phyloP scores from a whole-genome alignment of 2,329 filamentous ascomycete genomes.

The Sporothrix curviconia region DNA sequence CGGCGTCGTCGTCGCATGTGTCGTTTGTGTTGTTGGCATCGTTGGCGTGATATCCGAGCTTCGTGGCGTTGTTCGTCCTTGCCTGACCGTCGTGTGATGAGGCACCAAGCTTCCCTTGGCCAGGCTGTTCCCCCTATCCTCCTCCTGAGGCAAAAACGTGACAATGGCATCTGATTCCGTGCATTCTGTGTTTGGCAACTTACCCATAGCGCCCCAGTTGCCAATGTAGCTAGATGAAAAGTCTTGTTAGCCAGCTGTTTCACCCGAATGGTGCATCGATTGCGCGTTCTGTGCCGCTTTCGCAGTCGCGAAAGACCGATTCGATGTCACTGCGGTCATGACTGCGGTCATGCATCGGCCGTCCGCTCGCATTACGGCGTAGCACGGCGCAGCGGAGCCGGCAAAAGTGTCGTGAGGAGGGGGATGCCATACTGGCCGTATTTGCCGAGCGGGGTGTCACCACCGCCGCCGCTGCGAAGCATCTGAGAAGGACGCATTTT shows the following conservation, averaged over 20 bases:
- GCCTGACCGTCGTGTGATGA: too few species aligned
- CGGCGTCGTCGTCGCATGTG: too few species aligned
- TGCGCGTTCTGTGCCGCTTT: neutral
- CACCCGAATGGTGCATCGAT: too few species aligned
- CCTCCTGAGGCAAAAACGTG: too few species aligned
- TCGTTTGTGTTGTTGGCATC: neutral
- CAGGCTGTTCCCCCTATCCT: too few species aligned
- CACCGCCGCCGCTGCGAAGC: conserved; percentile 36
- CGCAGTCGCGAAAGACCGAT: neutral
- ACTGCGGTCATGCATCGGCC: neutral
- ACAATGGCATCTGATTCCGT: too few species aligned
- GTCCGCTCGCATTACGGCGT: conserved; percentile 6
- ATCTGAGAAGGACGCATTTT: conserved; percentile 43
- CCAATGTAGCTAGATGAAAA: conserved; percentile 57
- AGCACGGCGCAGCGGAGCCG: conserved; percentile 9
- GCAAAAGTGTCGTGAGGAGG: neutral
- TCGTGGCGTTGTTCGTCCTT: too few species aligned
- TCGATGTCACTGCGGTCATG: too few species aligned
- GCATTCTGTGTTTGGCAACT: conserved; percentile 31
- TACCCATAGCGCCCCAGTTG: conserved; percentile 69
- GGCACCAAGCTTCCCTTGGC: too few species aligned
- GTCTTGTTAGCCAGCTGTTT: conserved; percentile 5
- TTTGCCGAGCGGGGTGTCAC: conserved; percentile 36
- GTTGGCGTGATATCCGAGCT: too few species aligned
- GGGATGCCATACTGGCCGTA: conserved; percentile 36